Evolutionary conservation across 108 stramenopile genomes (phyloP), one percentile per base, ranked within the genome.

Genomic region (Cyclotella kingstonii): DNA sequence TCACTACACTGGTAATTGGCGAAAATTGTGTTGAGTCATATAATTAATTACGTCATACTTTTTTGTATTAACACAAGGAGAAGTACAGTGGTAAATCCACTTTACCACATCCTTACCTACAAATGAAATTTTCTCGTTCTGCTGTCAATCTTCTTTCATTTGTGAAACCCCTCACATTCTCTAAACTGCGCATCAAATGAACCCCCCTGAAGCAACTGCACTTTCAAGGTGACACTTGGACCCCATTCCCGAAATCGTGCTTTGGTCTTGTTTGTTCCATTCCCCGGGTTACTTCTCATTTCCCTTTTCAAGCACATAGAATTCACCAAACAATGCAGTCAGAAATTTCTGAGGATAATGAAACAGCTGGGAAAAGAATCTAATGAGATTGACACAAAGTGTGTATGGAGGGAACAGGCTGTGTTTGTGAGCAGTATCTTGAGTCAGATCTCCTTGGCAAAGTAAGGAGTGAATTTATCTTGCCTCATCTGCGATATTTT

Each of bases 111-210:
- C 12, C 25, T 17, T 6, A 30, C 4, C 51, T 60, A 70, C 68
- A 97, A 66, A 64, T 91, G 88, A 74, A 99, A 99, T 64, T 90
- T 90, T 33, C 95, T 78, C 30, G 95, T 64, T 14, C 91, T 93
- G 5, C 93, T 95, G 59, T 97, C 96, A 93, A 96, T 95, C 72
- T 97, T 91, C 72, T 98, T 97, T 52, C 96, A 77, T 78, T 97
- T 97, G 79, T 96, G 95, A 40, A 98, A 78, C 97, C 97, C 98
- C 82, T 99, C 99, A 70, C 97, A 99, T 72, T 98, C 97, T 9
- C 99, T 98, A 64, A 91, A 95, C 57, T 94, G 77, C 17, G 96
- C 95, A 79, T 99, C 97, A 78, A 99, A 99, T 8, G 95, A 92
- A 18, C 97, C 99, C 64, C 95, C 93, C 69, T 98, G 97, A 48